phyloP scores from a whole-genome alignment of 768 basidiomycete species.

The Cantharellus anzutake region DNA sequence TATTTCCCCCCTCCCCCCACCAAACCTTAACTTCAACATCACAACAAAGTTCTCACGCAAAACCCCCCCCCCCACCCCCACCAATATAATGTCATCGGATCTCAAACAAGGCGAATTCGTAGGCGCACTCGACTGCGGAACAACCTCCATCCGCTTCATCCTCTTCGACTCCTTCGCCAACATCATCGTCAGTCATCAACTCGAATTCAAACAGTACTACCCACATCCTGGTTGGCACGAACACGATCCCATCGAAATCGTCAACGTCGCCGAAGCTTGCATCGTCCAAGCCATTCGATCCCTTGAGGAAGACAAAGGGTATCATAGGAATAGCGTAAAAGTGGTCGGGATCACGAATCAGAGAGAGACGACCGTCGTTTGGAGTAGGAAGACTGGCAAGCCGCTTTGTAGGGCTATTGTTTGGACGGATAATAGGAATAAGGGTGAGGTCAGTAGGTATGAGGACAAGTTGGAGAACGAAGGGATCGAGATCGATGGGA shows the following conservation, averaged over 20 bases:
- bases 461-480: constrained; percentile 48
- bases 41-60: too few species aligned
- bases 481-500: constrained; percentile 57
- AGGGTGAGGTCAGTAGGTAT: constrained; percentile 63
- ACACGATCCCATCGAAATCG: constrained; percentile 75
- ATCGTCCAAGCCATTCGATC: constrained; percentile 50
- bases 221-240: constrained; percentile 93
- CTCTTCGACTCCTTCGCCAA: constrained; percentile 76
- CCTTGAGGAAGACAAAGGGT: constrained; percentile 50
- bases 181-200: constrained; percentile 74
- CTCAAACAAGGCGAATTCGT: constrained; percentile 30
- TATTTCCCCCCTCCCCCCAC: too few species aligned
- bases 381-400: constrained; percentile 81
- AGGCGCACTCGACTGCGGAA: constrained; percentile 86
- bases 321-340: constrained; percentile 65
- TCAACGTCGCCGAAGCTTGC: constrained; percentile 51
- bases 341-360: constrained; percentile 98
- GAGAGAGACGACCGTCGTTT: constrained; percentile 86
- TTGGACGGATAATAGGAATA: constrained; percentile 92
- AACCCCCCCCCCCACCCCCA: too few species aligned
- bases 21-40: too few species aligned
- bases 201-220: constrained; percentile 89
- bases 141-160: constrained; percentile 90
- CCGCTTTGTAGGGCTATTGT: constrained; percentile 81
- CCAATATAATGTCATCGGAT: not conserved